Evolutionary conservation across 805 yeast genomes (phyloP).

Genomic region (Myxozyma neotropica): DNA sequence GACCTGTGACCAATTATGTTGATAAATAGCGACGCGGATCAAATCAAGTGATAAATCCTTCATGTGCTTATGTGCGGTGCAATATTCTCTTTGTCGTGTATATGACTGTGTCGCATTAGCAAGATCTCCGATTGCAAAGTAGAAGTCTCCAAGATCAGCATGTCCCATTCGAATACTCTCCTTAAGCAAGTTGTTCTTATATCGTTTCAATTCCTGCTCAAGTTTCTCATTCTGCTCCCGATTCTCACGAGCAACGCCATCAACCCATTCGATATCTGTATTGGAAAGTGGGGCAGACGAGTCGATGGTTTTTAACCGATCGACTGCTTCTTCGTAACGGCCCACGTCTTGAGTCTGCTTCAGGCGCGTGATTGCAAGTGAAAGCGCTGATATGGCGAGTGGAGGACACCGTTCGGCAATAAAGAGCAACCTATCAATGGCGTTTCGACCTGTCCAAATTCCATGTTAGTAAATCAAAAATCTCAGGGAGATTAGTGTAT

Average conservation of each 20-base stretch:
- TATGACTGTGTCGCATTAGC: slow-evolving; percentile 23
- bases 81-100: slow-evolving; percentile 27
- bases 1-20: slow-evolving; percentile 27
- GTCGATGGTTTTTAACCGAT: background rate
- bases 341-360: slow-evolving; percentile 17
- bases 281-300: slow-evolving; percentile 12
- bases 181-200: slow-evolving; percentile 30
- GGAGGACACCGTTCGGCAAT: slow-evolving; percentile 29
- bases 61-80: slow-evolving; percentile 31
- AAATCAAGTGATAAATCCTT: slow-evolving; percentile 29
- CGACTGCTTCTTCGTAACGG: slow-evolving; percentile 26
- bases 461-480: background rate
- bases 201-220: slow-evolving; percentile 31
- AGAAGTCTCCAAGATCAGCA: slow-evolving; percentile 29
- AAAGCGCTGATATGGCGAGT: slow-evolving; percentile 18
- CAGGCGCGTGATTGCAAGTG: slow-evolving; percentile 20
- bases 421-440: slow-evolving; percentile 26
- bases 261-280: slow-evolving; percentile 23
- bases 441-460: slow-evolving; percentile 19
- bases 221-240: slow-evolving; percentile 21
- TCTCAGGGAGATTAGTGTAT: background rate
- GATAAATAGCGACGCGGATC: slow-evolving; percentile 25
- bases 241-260: background rate
- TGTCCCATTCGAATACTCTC: slow-evolving; percentile 33
- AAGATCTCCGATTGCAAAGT: slow-evolving; percentile 24